Conservation (phyloP, 768 basidiomycete species). For the Panaeolus papilionaceus region DNA sequence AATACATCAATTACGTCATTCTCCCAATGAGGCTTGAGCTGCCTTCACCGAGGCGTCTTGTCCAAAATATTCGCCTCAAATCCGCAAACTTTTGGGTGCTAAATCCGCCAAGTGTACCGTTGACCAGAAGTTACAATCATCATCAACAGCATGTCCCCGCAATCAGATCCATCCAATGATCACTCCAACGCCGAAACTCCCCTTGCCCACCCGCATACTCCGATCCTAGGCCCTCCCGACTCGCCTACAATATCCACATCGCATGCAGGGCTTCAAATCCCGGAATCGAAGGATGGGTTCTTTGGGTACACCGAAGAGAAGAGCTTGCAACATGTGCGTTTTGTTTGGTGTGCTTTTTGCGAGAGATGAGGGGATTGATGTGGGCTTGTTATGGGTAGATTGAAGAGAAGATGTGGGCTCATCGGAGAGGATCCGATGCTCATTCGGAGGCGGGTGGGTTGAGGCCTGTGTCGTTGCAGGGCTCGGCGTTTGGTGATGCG, state of each 20-base stretch:
- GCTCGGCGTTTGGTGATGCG: slow-evolving; percentile 32
- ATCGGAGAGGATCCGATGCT: slow-evolving; percentile 67
- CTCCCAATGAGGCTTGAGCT: too few relatives aligned
- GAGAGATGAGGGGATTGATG: not conserved
- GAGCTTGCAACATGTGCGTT: slow-evolving; percentile 71
- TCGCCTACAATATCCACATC: slow-evolving; percentile 17
- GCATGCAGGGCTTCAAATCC: slow-evolving; percentile 41
- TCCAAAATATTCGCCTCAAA: too few relatives aligned
- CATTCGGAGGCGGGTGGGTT: slow-evolving; percentile 50
- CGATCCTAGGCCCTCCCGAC: not conserved
- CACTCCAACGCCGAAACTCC: not conserved
- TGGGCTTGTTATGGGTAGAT: slow-evolving; percentile 51
- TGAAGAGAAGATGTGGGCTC: slow-evolving; percentile 74
- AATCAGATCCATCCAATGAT: not conserved
- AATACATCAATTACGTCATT: too few relatives aligned
- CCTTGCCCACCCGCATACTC: not conserved
- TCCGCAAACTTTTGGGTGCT: too few relatives aligned
- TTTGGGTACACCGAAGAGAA: slow-evolving; percentile 86
- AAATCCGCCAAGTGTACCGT: too few relatives aligned
- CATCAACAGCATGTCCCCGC: not conserved
- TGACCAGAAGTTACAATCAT: not conserved
- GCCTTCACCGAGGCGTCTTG: too few relatives aligned
- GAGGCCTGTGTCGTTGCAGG: slow-evolving; percentile 28
- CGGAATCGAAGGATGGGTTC: slow-evolving; percentile 71
- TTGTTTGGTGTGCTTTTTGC: slow-evolving; percentile 13